These are phyloP conservation scores for Diaporthe velutina DNA, from an alignment of 2,329 filamentous ascomycete genomes.

Conservation along the genomic window DNA sequence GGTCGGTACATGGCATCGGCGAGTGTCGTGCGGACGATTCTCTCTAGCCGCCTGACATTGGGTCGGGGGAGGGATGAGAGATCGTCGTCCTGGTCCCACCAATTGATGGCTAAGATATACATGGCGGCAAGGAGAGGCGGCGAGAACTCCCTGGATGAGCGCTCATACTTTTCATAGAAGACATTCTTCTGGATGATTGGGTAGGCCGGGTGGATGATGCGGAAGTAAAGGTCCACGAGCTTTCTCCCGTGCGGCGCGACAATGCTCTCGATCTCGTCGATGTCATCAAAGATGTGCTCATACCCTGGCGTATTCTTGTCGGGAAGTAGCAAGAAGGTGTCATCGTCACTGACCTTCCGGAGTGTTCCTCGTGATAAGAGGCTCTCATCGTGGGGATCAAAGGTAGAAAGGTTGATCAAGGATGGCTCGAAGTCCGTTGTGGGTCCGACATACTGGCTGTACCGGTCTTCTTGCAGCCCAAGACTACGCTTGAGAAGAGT, in stretches of 20 bases:
- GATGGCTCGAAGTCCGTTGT: slow-evolving; percentile 88
- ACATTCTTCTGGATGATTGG: slow-evolving; percentile 72
- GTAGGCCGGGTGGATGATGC: slow-evolving; percentile 70
- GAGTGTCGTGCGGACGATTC: slow-evolving; percentile 56
- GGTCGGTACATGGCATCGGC: slow-evolving; percentile 62
- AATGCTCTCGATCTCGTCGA: slow-evolving; percentile 73
- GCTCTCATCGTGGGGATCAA: slow-evolving; percentile 86
- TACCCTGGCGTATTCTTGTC: slow-evolving; percentile 80
- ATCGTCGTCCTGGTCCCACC: slow-evolving; percentile 69
- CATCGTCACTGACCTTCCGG: slow-evolving; percentile 80
- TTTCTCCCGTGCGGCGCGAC: slow-evolving; percentile 74
- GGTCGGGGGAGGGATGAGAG: slow-evolving; percentile 61
- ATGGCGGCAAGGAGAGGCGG: slow-evolving; percentile 71
- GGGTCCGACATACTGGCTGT: slow-evolving; percentile 85
- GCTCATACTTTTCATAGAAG: slow-evolving; percentile 71
- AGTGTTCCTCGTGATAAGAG: slow-evolving; percentile 77
- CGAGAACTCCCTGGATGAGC: slow-evolving; percentile 69
- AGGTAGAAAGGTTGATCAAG: slow-evolving; percentile 84
- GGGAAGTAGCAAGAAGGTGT: slow-evolving; percentile 85
- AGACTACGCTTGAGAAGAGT: slow-evolving; percentile 77
- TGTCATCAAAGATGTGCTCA: slow-evolving; percentile 76
- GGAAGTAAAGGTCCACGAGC: slow-evolving; percentile 77
- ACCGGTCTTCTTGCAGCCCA: slow-evolving; percentile 82
- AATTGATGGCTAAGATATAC: slow-evolving; percentile 73
- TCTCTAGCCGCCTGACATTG: slow-evolving; percentile 51